Conservation (phyloP, 2,329 filamentous ascomycete species). For the Amauroascus verrucosus region DNA sequence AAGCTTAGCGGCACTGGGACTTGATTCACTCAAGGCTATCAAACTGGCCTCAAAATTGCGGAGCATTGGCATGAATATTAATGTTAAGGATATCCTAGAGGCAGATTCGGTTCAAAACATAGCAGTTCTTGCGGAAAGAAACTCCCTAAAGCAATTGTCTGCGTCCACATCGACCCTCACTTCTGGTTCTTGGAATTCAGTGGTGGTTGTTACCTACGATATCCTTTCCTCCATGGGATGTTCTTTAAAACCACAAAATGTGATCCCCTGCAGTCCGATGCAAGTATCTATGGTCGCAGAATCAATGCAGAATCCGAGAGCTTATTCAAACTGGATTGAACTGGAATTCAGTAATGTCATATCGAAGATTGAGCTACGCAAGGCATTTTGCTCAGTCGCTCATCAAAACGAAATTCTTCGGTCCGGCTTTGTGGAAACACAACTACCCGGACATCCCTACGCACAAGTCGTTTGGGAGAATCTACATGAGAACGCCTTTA, state of each 20-base stretch:
- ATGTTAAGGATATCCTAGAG: slow-evolving; percentile 53
- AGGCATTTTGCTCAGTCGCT: slow-evolving; percentile 44
- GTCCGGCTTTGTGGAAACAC: slow-evolving; percentile 57
- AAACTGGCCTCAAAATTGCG: slow-evolving; percentile 56
- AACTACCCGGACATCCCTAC: slow-evolving; percentile 40
- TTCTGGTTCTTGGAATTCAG: slow-evolving; percentile 15
- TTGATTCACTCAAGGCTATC: slow-evolving; percentile 59
- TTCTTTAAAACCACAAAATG: slow-evolving; percentile 24
- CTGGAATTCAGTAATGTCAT: slow-evolving; percentile 43
- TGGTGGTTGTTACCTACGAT: slow-evolving; percentile 27
- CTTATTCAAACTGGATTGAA: slow-evolving; percentile 72
- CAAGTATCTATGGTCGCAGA: slow-evolving; percentile 75
- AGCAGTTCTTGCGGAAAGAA: slow-evolving; percentile 22
- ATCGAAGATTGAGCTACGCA: slow-evolving; percentile 33
- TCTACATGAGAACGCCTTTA: slow-evolving; percentile 39
- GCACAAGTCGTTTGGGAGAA: slow-evolving; percentile 55
- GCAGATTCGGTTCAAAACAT: slow-evolving; percentile 40
- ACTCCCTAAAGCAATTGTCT: slow-evolving; percentile 16
- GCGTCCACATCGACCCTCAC: slow-evolving; percentile 13
- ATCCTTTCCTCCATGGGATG: slow-evolving; percentile 33
- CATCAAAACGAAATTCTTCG: slow-evolving; percentile 57
- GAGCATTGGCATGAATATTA: slow-evolving; percentile 44
- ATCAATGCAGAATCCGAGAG: slow-evolving; percentile 47
- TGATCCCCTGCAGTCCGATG: slow-evolving; percentile 57
- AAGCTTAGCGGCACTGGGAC: slow-evolving; percentile 45